Evolutionary conservation across 805 yeast genomes (phyloP), one percentile per base, ranked within the genome.

Genomic region (Schwanniomyces occidentalis): DNA sequence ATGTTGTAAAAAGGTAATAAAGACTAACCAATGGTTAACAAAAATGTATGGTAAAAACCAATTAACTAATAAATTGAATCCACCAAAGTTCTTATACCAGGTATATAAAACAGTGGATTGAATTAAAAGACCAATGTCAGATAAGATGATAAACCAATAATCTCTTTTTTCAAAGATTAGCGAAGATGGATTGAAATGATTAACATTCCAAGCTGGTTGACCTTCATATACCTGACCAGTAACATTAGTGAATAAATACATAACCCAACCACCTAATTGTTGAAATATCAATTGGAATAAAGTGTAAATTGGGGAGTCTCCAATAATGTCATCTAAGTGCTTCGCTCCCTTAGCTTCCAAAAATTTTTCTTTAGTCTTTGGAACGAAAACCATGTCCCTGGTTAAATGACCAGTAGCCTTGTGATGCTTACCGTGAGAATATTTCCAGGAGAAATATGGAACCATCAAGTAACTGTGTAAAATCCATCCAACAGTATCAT

Each of bases 11-110:
- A 67, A 87, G 24, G 95, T 86, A 59, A 86, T 84, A 63, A 84
- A 84, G 28, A 87, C 95, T 46, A 86, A 71, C 95, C 95, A 86
- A 67, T 87, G 95, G 76, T 86, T 86, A 46, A 83, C 88, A 64
- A 81, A 81, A 34, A 84, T 46, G 64, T 81, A 86, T 21, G 95
- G 95, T 24, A 86, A 44, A 43, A 81, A 69, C 82, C 88, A 86
- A 71, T 82, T 76, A 45, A 85, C 71, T 37, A 78, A 57, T 42
- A 81, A 65, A 55, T 76, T 73, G 65, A 78, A 80, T 24, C 64
- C 69, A 25, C 95, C 95, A 53, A 73, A 80, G 43, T 61, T 62
- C 49, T 75, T 61, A 58, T 73, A 69, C 80, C 86, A 79, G 32
- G 70, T 62, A 66, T 80, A 80, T 36, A 81, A 65, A 27, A 75